Conservation (phyloP, 2,329 filamentous ascomycete species). For the Albifimbria verrucaria region DNA sequence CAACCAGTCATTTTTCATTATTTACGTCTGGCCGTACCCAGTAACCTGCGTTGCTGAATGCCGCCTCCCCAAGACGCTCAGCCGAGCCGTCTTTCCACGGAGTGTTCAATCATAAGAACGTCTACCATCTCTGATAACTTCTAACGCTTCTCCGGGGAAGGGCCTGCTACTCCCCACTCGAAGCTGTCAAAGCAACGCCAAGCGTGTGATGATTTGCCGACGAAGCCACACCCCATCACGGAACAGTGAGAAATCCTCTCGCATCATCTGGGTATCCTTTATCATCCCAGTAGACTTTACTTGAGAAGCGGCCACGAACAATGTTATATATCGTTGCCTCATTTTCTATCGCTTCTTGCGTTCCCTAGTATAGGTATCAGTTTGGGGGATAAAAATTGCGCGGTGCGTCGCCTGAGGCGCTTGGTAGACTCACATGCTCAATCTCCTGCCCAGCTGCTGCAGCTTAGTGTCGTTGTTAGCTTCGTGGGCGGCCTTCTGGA, state of each 20-base stretch:
- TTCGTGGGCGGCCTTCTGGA: constrained; percentile 82
- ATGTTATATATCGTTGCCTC: not conserved
- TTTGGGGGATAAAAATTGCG: not conserved
- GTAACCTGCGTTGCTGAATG: not conserved
- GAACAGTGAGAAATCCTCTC: not conserved
- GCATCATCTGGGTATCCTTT: not conserved
- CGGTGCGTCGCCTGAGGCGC: not conserved
- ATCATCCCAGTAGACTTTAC: not conserved
- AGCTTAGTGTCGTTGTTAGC: constrained; percentile 90
- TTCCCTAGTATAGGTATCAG: not conserved
- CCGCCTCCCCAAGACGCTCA: not conserved
- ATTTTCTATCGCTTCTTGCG: not conserved
- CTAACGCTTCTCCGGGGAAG: not conserved
- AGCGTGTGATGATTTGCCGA: not conserved
- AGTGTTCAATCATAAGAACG: not conserved
- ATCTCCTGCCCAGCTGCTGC: constrained; percentile 80
- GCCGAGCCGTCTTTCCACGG: not conserved
- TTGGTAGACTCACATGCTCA: constrained; percentile 81
- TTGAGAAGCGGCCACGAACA: not conserved
- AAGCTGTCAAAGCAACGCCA: not conserved
- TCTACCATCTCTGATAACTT: not conserved
- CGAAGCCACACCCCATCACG: not conserved
- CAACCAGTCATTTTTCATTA: not conserved
- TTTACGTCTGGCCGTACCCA: not conserved
- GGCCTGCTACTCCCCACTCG: not conserved